Conservation (phyloP, 2,329 filamentous ascomycete genomes). For the Rutstroemia sp. region DNA sequence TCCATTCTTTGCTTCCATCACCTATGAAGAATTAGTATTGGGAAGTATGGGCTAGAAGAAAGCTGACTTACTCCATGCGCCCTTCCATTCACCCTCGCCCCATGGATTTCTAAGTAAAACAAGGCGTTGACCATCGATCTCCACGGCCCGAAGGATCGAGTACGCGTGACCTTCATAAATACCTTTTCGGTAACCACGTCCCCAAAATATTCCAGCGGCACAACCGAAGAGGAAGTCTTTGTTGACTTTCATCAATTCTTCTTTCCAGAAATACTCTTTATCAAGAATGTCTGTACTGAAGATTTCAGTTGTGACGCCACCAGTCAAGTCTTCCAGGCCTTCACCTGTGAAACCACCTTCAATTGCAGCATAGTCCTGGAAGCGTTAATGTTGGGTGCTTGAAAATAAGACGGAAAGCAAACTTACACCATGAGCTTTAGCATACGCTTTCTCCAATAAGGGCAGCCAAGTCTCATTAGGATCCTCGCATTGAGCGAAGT, state of each 20-base stretch:
- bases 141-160: conserved; percentile 46
- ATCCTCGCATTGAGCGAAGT: conserved; percentile 67
- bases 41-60: background rate
- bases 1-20: conserved; percentile 45
- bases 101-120: conserved; percentile 47
- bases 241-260: conserved; percentile 74
- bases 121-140: conserved; percentile 42
- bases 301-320: conserved; percentile 62
- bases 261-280: conserved; percentile 73
- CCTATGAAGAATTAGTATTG: background rate
- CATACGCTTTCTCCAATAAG: conserved; percentile 73
- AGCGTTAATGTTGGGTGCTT: background rate
- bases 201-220: conserved; percentile 37
- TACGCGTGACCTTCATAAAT: conserved; percentile 51
- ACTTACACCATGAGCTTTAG: conserved; percentile 73
- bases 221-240: conserved; percentile 65
- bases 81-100: conserved; percentile 53
- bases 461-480: conserved; percentile 78
- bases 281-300: conserved; percentile 65
- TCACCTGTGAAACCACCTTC: conserved; percentile 28
- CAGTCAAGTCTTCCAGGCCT: conserved; percentile 51
- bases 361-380: background rate
- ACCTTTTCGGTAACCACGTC: conserved; percentile 38
- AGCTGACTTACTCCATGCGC: conserved; percentile 37
- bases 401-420: conserved; percentile 32